Percentiles rank a stretch among this genome's conserved stretches.
Evolutionary conservation across 768 basidiomycete species (phyloP).

Genomic region (Psilocybe sp.): DNA sequence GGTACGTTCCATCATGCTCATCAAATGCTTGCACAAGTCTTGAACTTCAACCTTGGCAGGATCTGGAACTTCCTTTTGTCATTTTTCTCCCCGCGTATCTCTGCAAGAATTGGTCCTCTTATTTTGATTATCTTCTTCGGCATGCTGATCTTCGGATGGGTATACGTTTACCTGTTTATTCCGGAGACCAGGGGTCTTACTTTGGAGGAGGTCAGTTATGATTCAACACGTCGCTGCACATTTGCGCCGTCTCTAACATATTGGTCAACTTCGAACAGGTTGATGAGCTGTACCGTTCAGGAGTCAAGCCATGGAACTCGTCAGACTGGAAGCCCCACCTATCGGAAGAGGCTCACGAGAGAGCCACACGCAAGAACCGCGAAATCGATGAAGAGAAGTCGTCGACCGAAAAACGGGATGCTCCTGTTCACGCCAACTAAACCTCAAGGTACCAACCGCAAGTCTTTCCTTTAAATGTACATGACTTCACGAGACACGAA

Average conservation of each 20-base stretch:
- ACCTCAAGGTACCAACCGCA: no score
- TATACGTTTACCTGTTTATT: slow-evolving; percentile 73
- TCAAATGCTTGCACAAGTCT: not conserved
- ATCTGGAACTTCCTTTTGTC: slow-evolving; percentile 75
- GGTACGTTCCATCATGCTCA: slow-evolving; percentile 17
- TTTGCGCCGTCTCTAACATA: not conserved
- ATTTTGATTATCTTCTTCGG: slow-evolving; percentile 78
- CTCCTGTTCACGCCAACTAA: not conserved
- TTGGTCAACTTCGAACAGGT: slow-evolving; percentile 37
- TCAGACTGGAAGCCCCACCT: slow-evolving; percentile 53
- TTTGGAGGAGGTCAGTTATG: slow-evolving; percentile 56
- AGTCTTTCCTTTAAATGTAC: no score
- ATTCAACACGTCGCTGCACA: not conserved
- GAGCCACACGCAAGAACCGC: slow-evolving; percentile 12
- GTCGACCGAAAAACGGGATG: slow-evolving; percentile 2
- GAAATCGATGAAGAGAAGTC: slow-evolving; percentile 10
- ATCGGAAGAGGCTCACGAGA: slow-evolving; percentile 37
- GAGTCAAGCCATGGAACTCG: slow-evolving; percentile 66
- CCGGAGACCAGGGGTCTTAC: slow-evolving; percentile 82
- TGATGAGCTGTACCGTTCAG: slow-evolving; percentile 70
- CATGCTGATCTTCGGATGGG: slow-evolving; percentile 64
- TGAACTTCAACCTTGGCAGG: slow-evolving; percentile 37
- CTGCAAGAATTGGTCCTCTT: slow-evolving; percentile 65
- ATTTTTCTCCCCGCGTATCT: slow-evolving; percentile 71
- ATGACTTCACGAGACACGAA: no score